Conservation (phyloP, 2,329 filamentous ascomycete species). For the Hymenotorrendiella dingleyae region DNA sequence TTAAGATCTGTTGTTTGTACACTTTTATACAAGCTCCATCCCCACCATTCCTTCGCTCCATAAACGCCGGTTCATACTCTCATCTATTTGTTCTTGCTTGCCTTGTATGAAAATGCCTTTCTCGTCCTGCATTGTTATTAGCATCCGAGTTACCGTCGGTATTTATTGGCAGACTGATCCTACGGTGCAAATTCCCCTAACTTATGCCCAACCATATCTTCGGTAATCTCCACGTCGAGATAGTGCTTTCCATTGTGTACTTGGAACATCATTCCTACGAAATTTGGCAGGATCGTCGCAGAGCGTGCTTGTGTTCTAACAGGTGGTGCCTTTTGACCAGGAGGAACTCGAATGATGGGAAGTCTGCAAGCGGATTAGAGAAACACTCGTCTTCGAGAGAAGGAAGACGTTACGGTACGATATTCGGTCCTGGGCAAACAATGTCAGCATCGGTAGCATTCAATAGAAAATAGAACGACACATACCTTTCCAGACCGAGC, state of each 20-base stretch:
- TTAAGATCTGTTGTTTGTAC: neutral
- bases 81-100: conserved; percentile 57
- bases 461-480: too few species aligned
- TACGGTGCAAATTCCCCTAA: conserved; percentile 68
- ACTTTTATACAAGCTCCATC: conserved; percentile 4
- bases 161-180: too few species aligned
- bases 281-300: conserved; percentile 68
- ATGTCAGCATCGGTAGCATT: too few species aligned
- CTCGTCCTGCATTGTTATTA: conserved; percentile 46
- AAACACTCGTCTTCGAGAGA: conserved; percentile 24
- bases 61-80: neutral
- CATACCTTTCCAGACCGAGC: conserved; percentile 71
- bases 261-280: conserved; percentile 64
- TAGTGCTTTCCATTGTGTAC: conserved; percentile 70
- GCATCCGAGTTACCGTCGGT: too few species aligned
- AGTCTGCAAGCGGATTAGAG: conserved; percentile 37
- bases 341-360: conserved; percentile 42
- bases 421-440: conserved; percentile 58
- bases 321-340: conserved; percentile 50
- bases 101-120: conserved; percentile 62
- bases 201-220: conserved; percentile 74
- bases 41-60: conserved; percentile 17
- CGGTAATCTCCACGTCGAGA: conserved; percentile 61
- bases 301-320: conserved; percentile 65
- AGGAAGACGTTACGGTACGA: conserved; percentile 58